These are phyloP conservation scores for Nicotiana knightiana DNA, from an alignment of 257 asterid genomes.

Conservation along the genomic window DNA sequence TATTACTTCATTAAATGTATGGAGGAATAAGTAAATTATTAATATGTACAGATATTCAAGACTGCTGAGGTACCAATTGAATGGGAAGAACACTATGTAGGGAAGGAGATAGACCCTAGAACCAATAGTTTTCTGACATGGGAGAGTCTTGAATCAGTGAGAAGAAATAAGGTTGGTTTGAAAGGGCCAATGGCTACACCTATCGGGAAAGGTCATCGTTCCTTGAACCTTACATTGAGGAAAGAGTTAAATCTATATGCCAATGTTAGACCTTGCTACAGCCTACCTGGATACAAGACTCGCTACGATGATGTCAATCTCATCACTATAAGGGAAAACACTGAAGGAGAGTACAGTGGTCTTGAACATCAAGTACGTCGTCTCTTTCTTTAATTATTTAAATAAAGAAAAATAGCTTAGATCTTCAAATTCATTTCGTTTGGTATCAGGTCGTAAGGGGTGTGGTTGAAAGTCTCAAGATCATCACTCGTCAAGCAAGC, in stretches of 20 bases:
- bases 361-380: conserved; percentile 46
- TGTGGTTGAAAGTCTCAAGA: conserved; percentile 95
- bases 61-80: conserved; percentile 88
- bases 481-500: conserved; percentile 94
- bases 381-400: neutral
- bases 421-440: conserved; percentile 12
- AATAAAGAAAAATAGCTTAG: neutral
- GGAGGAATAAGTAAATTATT: conserved; percentile 6
- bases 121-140: conserved; percentile 94
- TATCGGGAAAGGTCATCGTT: conserved; percentile 94
- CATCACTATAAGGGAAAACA: conserved; percentile 60
- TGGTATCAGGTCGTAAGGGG: conserved; percentile 81
- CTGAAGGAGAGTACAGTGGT: conserved; percentile 57
- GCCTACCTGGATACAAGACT: conserved; percentile 93
- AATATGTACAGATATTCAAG: conserved; percentile 47
- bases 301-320: conserved; percentile 86
- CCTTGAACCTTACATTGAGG: conserved; percentile 92
- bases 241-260: conserved; percentile 91
- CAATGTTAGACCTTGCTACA: conserved; percentile 95
- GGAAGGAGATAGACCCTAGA: conserved; percentile 81
- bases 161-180: conserved; percentile 76
- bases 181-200: conserved; percentile 99
- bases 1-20: neutral
- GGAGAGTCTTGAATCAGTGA: conserved; percentile 94
- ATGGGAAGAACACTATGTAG: conserved; percentile 95